Percentiles rank a stretch among this genome's conserved stretches.
Conservation (phyloP, 805 yeast genomes). For the Dipodascus albidus region DNA sequence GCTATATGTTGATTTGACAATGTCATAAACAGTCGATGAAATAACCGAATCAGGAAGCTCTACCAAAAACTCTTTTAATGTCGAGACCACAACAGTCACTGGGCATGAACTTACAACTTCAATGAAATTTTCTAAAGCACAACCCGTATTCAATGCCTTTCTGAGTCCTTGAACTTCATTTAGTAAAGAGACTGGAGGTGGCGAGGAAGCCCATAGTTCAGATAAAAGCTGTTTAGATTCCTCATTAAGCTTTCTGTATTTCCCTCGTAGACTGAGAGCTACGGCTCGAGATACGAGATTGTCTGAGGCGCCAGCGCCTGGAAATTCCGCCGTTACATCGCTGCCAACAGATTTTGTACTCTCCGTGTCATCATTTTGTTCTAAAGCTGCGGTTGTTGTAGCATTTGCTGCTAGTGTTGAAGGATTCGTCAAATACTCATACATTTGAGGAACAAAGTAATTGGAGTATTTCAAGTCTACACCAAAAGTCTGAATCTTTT, state of each 20-base stretch:
- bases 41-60: constrained; percentile 69
- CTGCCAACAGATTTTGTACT: not conserved
- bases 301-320: not conserved
- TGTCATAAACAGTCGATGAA: constrained; percentile 49
- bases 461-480: constrained; percentile 62
- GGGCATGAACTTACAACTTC: constrained; percentile 33
- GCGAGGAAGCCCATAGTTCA: constrained; percentile 39
- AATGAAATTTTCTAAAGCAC: constrained; percentile 17
- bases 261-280: not conserved
- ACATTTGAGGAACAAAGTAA: constrained; percentile 42
- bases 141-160: constrained; percentile 26
- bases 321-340: not conserved
- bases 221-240: constrained; percentile 27
- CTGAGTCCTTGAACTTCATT: constrained; percentile 49
- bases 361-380: not conserved
- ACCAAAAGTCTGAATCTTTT: constrained; percentile 60
- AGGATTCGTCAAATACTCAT: constrained; percentile 35
- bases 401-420: constrained; percentile 41
- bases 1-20: constrained; percentile 47
- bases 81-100: constrained; percentile 41
- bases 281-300: not conserved
- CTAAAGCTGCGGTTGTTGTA: not conserved
- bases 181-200: constrained; percentile 30
- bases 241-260: not conserved
- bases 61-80: constrained; percentile 51